Evolutionary conservation across 1,284 basidiomycete species (phyloP), one percentile per base, ranked within the genome.

Genomic region (Marasmius tenuissimus): DNA sequence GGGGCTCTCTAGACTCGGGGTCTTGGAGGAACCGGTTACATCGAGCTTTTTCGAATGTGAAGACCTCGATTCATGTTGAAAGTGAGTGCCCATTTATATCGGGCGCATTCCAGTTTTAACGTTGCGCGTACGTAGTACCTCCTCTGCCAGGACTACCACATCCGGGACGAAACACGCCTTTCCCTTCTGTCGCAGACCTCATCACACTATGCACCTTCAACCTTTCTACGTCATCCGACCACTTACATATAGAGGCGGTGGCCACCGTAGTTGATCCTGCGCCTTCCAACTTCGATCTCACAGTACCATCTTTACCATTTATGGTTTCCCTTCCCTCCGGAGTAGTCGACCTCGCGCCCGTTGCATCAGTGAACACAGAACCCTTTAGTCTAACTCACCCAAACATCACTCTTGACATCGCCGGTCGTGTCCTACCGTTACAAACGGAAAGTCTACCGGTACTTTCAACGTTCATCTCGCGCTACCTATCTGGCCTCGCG

Each of bases 311-410:
- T 3, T 68, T 91, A 0, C 88, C 89, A 2, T 91, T 92, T 69
- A 70, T 77, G 10, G 76, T 91, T 40, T 85, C 82, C 3, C 74
- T 91, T 18, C 79, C 80, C 0, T 62, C 76, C 11, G 27, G 62
- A 11, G 50, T 69, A 14, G 56, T 71, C 48, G 59, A 69, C 12
- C 61, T 73, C 42, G 68, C 85, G 47, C 77, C 82, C 0, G 73
- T 91, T 5, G 86, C 85, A 35, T 76, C 80, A 3, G 83, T 88
- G 9, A 70, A 76, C 42, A 83, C 85, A 3, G 69, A 76, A 7
- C 83, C 87, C 1, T 86, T 89, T 69, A 69, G 72, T 0, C 78
- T 89, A 52, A 85, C 85, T 0, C 83, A 86, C 66, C 89, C 89
- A 7, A 91, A 91, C 69, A 81, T 89, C 59, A 84, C 87, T 0